Percentiles rank a stretch among this genome's conserved stretches.
phyloP scores from a whole-genome alignment of 192 early-diverging fungal genomes.

The Backusella tuberculispora region DNA sequence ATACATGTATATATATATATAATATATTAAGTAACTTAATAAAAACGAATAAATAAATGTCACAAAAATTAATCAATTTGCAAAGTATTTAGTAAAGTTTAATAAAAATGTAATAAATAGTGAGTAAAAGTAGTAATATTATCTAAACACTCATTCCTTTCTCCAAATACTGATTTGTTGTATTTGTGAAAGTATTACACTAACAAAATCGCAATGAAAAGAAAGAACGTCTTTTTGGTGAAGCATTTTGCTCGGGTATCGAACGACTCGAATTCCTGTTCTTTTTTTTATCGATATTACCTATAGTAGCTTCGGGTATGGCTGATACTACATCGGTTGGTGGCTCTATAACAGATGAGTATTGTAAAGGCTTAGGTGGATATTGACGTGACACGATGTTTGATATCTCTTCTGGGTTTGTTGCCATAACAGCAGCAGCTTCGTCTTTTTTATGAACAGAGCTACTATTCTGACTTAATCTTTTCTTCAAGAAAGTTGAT shows the following conservation, averaged over 20 bases:
- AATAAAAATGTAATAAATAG: conserved; percentile 7
- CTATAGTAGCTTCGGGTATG: background rate
- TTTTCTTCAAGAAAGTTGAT: conserved; percentile 17
- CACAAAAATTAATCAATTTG: background rate
- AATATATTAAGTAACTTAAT: background rate
- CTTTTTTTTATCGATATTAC: background rate
- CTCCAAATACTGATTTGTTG: background rate
- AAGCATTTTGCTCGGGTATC: background rate
- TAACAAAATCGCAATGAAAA: conserved; percentile 22
- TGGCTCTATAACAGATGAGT: conserved; percentile 16
- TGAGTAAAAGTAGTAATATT: conserved; percentile 6
- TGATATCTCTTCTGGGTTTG: conserved; percentile 9
- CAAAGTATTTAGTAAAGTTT: conserved; percentile 6
- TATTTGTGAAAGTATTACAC: background rate
- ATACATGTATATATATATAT: background rate
- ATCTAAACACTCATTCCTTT: background rate
- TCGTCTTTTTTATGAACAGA: conserved; percentile 10
- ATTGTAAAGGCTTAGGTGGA: conserved; percentile 21
- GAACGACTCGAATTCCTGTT: background rate
- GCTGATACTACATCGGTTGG: background rate
- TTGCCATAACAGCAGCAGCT: background rate
- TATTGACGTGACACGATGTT: conserved; percentile 15
- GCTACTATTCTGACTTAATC: conserved; percentile 4
- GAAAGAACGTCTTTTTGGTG: conserved; percentile 17
- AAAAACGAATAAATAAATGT: background rate